These are phyloP conservation scores for Alloteropsis semialata DNA, from an alignment of 176 grass and related monocot genomes.

Conservation along the genomic window DNA sequence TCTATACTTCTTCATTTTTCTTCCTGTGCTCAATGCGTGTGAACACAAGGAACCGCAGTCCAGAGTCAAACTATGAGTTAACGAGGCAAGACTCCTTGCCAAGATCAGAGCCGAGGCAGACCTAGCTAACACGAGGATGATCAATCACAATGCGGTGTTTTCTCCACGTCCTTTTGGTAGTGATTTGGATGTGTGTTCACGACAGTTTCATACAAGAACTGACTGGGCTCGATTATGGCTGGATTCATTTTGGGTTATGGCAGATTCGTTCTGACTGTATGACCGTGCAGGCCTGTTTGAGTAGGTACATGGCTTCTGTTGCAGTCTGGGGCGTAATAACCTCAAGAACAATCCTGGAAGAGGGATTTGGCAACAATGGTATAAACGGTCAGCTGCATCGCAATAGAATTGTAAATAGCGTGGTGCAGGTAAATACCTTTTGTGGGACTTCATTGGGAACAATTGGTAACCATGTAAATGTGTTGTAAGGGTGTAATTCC, in stretches of 20 bases:
- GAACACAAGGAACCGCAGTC: constrained; percentile 31
- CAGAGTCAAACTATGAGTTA: constrained; percentile 60
- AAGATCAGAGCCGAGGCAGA: constrained; percentile 48
- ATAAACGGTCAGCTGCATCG: constrained; percentile 18
- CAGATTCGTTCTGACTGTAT: background rate
- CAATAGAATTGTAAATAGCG: constrained; percentile 44
- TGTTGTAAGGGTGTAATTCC: background rate
- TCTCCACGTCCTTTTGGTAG: background rate
- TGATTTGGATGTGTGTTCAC: background rate
- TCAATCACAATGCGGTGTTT: background rate
- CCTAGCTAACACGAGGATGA: constrained; percentile 5
- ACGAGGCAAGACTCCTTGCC: constrained; percentile 62
- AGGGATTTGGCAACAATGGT: background rate
- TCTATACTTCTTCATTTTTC: constrained; percentile 95
- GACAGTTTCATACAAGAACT: background rate
- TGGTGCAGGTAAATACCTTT: constrained; percentile 18
- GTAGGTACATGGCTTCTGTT: constrained; percentile 14
- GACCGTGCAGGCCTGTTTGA: background rate
- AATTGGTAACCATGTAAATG: constrained; percentile 9
- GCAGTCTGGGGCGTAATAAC: background rate
- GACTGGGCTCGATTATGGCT: background rate
- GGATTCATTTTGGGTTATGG: background rate
- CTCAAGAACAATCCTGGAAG: background rate
- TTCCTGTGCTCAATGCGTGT: constrained; percentile 72
- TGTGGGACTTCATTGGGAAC: background rate